A percentile compares a stretch with the other conserved stretches of the same genome.
Evolutionary conservation across 140 eudicot species (phyloP).

Genomic region (Cichorium intybus): DNA sequence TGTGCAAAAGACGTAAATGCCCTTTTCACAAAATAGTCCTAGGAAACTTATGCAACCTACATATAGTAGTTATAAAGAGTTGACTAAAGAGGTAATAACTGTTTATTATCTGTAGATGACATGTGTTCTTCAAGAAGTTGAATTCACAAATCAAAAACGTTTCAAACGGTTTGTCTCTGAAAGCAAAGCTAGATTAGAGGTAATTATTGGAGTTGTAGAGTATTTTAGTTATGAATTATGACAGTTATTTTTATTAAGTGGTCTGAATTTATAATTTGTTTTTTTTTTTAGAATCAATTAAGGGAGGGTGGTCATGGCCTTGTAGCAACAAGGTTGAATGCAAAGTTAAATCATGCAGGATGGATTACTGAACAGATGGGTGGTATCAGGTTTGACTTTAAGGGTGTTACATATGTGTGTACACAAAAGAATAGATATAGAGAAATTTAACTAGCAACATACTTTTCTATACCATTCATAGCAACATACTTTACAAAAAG

Average conservation of each 20-base stretch:
- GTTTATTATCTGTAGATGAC: slow-evolving; percentile 42
- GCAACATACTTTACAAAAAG: too few relatives aligned
- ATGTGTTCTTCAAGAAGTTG: slow-evolving; percentile 66
- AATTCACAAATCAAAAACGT: slow-evolving; percentile 81
- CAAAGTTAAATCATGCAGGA: slow-evolving; percentile 80
- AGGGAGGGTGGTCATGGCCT: slow-evolving; percentile 87
- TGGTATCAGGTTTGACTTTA: slow-evolving; percentile 62
- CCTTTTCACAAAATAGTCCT: too few relatives aligned
- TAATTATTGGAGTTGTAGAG: slow-evolving; percentile 17
- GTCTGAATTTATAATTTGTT: neutral
- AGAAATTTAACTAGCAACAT: too few relatives aligned
- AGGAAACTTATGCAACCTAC: too few relatives aligned
- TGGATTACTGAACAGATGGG: slow-evolving; percentile 88
- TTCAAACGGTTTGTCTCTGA: slow-evolving; percentile 88
- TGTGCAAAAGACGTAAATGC: too few relatives aligned
- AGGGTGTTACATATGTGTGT: neutral
- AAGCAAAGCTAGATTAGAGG: slow-evolving; percentile 93
- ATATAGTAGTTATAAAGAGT: too few relatives aligned
- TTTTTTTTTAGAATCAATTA: slow-evolving; percentile 51
- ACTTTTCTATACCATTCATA: too few relatives aligned
- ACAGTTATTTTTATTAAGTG: slow-evolving; percentile 3
- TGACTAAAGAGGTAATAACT: too few relatives aligned
- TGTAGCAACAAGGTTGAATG: slow-evolving; percentile 87
- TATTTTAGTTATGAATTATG: neutral
- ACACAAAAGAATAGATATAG: too few relatives aligned